A percentile compares a stretch with the other conserved stretches of the same genome.
Evolutionary conservation across 164 flowering plant genomes (phyloP).

Genomic region (Aristolochia fimbriata): DNA sequence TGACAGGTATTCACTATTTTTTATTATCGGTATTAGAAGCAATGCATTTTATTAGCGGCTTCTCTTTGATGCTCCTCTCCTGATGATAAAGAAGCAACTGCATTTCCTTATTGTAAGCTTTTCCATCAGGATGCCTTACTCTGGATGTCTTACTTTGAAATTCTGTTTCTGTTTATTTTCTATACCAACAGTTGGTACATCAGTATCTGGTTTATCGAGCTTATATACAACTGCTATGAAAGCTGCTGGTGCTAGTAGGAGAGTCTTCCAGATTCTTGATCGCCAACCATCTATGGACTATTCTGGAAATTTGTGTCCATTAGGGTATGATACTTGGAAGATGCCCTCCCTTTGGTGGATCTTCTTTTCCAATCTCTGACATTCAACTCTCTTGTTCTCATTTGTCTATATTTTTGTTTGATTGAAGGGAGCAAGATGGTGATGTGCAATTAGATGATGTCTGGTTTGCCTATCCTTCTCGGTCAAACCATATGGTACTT

Average conservation of each 20-base stretch:
- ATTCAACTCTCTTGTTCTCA: neutral
- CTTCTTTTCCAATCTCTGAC: neutral
- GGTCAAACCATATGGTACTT: slow-evolving; percentile 78
- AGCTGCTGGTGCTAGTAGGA: slow-evolving; percentile 98
- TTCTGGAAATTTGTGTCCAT: slow-evolving; percentile 74
- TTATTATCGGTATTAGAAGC: too few relatives aligned
- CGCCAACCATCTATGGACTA: slow-evolving; percentile 74
- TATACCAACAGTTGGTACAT: slow-evolving; percentile 66
- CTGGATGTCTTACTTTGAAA: neutral
- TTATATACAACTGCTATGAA: slow-evolving; percentile 87
- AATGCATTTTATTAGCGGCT: too few relatives aligned
- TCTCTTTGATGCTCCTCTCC: too few relatives aligned
- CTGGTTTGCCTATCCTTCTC: slow-evolving; percentile 98
- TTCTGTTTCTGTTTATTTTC: slow-evolving; percentile 3
- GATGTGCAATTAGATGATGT: slow-evolving; percentile 87
- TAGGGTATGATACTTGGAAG: slow-evolving; percentile 39
- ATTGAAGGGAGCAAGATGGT: slow-evolving; percentile 62
- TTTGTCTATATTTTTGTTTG: neutral
- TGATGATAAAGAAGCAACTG: too few relatives aligned
- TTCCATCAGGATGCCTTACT: too few relatives aligned
- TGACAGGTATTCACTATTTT: too few relatives aligned
- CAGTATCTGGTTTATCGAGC: slow-evolving; percentile 76
- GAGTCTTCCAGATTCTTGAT: slow-evolving; percentile 93
- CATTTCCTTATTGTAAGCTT: too few relatives aligned
- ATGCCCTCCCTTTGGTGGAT: neutral